phyloP scores from a whole-genome alignment of 352 stramenopile species.

The Globisporangium barbulae region DNA sequence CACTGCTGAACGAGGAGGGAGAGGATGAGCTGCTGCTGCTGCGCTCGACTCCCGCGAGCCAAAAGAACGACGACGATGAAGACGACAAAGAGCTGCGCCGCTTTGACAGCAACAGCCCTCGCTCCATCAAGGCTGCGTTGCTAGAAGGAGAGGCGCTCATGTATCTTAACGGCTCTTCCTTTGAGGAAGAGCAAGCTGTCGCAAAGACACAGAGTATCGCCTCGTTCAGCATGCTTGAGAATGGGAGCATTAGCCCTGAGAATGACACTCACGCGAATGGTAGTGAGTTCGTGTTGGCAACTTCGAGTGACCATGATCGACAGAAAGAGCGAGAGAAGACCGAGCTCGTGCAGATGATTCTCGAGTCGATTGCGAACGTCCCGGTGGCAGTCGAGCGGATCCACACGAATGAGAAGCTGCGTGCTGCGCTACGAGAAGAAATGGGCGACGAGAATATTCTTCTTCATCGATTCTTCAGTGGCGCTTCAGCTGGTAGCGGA shows the following conservation, averaged over 20 bases:
- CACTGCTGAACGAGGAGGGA: not conserved
- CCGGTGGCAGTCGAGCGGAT: slow-evolving; percentile 67
- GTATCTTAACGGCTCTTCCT: not conserved
- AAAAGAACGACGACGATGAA: slow-evolving; percentile 19
- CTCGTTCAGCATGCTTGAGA: not conserved
- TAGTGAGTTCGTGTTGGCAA: not conserved
- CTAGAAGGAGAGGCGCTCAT: slow-evolving; percentile 10
- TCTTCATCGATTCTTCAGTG: slow-evolving; percentile 41
- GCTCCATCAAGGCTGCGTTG: slow-evolving; percentile 6
- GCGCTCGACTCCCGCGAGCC: slow-evolving; percentile 7
- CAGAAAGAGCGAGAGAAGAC: slow-evolving; percentile 61
- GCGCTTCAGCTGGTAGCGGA: not conserved
- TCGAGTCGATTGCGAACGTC: slow-evolving; percentile 72
- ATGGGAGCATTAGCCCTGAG: not conserved
- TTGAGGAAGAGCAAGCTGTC: not conserved
- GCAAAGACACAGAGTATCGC: not conserved
- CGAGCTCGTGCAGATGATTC: slow-evolving; percentile 69
- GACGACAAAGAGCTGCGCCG: slow-evolving; percentile 23
- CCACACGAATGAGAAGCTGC: slow-evolving; percentile 64
- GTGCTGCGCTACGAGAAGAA: slow-evolving; percentile 50
- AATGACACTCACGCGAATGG: not conserved
- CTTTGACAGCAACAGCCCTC: slow-evolving; percentile 8
- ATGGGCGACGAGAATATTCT: slow-evolving; percentile 52
- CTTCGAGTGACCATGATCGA: slow-evolving; percentile 30
- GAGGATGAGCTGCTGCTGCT: slow-evolving; percentile 10